phyloP scores from a whole-genome alignment of 805 yeast genomes.

The Candida wancherniae region DNA sequence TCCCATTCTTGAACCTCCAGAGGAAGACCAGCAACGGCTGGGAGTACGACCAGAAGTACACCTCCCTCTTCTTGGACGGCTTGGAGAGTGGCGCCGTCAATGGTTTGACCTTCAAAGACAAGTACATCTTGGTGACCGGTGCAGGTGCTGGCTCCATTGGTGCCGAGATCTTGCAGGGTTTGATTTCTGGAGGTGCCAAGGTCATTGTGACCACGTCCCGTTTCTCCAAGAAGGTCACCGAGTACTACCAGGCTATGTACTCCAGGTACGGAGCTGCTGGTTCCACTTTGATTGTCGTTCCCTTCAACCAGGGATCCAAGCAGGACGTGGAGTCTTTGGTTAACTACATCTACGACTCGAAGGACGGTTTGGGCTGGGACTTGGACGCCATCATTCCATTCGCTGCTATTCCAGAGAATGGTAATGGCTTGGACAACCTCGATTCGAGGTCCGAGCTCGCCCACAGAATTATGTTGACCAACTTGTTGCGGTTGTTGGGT shows the following conservation, averaged over 20 bases:
- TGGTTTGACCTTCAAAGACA: conserved; percentile 86
- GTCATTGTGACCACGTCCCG: conserved; percentile 95
- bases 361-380: conserved; percentile 97
- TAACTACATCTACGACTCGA: conserved; percentile 78
- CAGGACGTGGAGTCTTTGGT: conserved; percentile 87
- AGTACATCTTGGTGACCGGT: conserved; percentile 90
- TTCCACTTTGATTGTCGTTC: conserved; percentile 90
- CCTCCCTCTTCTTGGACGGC: conserved; percentile 79
- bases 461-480: conserved; percentile 97
- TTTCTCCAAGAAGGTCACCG: conserved; percentile 90
- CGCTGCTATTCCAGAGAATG: conserved; percentile 99
- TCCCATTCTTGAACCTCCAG: conserved; percentile 93
- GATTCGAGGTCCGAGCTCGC: conserved; percentile 97
- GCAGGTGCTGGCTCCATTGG: conserved; percentile 99
- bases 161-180: conserved; percentile 92
- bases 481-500: conserved; percentile 88
- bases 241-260: conserved; percentile 90
- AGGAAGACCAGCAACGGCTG: conserved; percentile 73
- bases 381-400: conserved; percentile 94
- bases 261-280: conserved; percentile 91
- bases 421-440: conserved; percentile 87
- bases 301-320: conserved; percentile 97
- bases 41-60: conserved; percentile 75
- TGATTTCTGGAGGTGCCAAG: conserved; percentile 96
- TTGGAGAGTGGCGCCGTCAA: conserved; percentile 91